phyloP scores from a whole-genome alignment of 805 yeast genomes.

The Ogataea ramenticola region DNA sequence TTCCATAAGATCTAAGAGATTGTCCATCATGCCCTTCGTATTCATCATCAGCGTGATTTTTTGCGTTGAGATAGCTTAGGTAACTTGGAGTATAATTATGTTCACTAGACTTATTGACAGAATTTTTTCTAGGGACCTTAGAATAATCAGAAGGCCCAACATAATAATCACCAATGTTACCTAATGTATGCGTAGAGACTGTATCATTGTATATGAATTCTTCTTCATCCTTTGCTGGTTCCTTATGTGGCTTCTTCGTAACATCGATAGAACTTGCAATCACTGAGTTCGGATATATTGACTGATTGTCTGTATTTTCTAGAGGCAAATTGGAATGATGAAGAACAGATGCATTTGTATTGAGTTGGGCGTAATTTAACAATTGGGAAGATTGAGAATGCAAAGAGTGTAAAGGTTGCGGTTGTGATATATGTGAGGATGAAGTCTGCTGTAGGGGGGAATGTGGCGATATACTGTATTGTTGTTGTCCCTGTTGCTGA shows the following conservation, averaged over 20 bases:
- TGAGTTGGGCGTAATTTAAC: neutral
- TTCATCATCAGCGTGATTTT: neutral
- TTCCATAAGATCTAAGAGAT: neutral
- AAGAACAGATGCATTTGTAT: neutral
- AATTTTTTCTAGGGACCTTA: neutral
- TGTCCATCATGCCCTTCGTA: neutral
- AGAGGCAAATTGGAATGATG: neutral
- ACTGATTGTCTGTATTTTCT: slow-evolving; percentile 10
- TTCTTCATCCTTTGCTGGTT: slow-evolving; percentile 12
- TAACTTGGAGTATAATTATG: neutral
- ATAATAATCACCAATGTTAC: neutral
- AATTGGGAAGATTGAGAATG: neutral
- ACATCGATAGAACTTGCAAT: slow-evolving; percentile 8
- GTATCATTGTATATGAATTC: slow-evolving; percentile 21
- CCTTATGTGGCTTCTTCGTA: slow-evolving; percentile 1
- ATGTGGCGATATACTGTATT: neutral
- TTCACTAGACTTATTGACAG: neutral
- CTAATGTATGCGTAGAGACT: neutral
- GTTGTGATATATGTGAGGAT: neutral
- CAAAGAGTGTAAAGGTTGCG: neutral
- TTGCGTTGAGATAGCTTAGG: neutral
- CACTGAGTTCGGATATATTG: slow-evolving; percentile 19
- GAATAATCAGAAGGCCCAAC: neutral
- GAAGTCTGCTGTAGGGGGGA: neutral
- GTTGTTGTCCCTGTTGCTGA: neutral